Evolutionary conservation across 495 filamentous ascomycete species (phyloP), one percentile per base, ranked within the genome.

Genomic region (Hypoxylon subgilvum): DNA sequence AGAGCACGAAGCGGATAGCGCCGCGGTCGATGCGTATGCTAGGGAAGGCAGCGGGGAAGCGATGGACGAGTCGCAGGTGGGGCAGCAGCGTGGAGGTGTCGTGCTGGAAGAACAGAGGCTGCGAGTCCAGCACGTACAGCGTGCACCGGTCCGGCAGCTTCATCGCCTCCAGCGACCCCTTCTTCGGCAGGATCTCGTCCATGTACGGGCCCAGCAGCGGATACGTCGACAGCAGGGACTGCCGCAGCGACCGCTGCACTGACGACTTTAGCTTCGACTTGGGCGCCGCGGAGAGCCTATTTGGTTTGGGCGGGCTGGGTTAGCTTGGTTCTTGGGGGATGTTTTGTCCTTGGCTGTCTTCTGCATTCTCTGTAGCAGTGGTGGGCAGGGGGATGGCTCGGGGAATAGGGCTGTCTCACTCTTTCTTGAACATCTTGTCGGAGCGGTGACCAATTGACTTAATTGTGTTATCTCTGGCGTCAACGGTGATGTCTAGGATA

Each of bases 261-360:
- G 92, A 96, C 64, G 93, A 96, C 76, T 97, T 98, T 74, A 98
- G 90, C 82, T 97, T 98, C 57, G 91, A 89, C 74, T 93, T 94
- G 48, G 89, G 85, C 48, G 87, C 86, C 6, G 86, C 74, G 65
- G 85, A 79, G 71, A 97, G 85, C 52, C 54, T 68, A 34, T 38
- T 36, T 4, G 30, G 38, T 19, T n/a, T n/a, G n/a, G 14, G 22
- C 36, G 32, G 35, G 16, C 27, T 52, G 54, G 61, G 43, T 45
- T 57, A 65, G 60, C 56, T 39, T 27, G 23, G 23, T 3, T 27
- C 23, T 27, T n/a, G n/a, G n/a, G n/a, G 31, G 27, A 30, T 30
- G 5, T 6, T 10, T 12, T 13, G 6, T 12, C n/a, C 8, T 4
- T 34, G 9, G 3, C 31, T 10, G n/a, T 4, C n/a, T 12, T 34